Evolutionary conservation across 257 asterid genomes (phyloP).

Genomic region (Fraxinus excelsior): DNA sequence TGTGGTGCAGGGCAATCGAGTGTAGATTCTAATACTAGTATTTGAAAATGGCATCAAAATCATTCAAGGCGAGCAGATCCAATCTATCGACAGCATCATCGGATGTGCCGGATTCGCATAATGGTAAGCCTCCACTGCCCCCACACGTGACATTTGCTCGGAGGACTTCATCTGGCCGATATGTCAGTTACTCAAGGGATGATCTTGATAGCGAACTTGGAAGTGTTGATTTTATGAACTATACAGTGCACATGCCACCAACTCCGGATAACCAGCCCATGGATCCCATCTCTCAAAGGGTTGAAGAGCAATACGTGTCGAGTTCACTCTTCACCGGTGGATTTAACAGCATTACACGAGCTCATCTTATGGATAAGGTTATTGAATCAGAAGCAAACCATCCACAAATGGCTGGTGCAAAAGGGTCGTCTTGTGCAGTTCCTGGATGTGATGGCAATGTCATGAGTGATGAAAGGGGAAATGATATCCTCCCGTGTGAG

Average conservation of each 20-base stretch:
- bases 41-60: constrained; percentile 57
- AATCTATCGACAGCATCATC: constrained; percentile 62
- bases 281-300: constrained; percentile 53
- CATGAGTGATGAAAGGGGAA: constrained; percentile 69
- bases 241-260: constrained; percentile 66
- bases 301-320: constrained; percentile 69
- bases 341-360: constrained; percentile 58
- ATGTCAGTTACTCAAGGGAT: constrained; percentile 52
- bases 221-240: constrained; percentile 48
- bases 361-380: constrained; percentile 68
- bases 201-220: constrained; percentile 70
- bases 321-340: constrained; percentile 71
- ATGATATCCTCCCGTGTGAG: constrained; percentile 68
- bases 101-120: constrained; percentile 47
- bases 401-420: constrained; percentile 72
- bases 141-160: constrained; percentile 51
- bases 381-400: constrained; percentile 56
- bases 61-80: constrained; percentile 59
- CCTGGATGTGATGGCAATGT: constrained; percentile 67
- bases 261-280: constrained; percentile 70
- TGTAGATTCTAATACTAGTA: constrained; percentile 10
- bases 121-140: constrained; percentile 60
- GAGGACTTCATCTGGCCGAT: constrained; percentile 66
- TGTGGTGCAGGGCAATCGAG: constrained; percentile 39
- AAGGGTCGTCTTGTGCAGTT: constrained; percentile 66